These are phyloP conservation scores for Penicillium janthinellum DNA, from an alignment of 2,329 filamentous ascomycete genomes.

Conservation along the genomic window DNA sequence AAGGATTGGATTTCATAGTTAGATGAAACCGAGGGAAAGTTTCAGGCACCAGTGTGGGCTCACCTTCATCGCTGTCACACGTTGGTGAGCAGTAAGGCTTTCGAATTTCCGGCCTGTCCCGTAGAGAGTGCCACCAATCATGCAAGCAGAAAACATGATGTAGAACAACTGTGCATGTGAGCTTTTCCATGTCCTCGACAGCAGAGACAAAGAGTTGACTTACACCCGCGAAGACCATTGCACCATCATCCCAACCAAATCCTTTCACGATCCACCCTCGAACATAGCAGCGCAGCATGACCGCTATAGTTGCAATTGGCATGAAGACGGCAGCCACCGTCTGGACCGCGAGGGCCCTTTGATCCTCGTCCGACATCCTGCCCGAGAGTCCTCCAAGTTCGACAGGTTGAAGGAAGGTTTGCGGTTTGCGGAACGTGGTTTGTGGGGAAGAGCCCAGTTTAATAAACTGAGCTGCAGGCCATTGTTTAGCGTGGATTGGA, in stretches of 20 bases:
- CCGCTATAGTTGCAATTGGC: constrained; percentile 29
- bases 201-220: neutral
- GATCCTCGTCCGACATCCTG: constrained; percentile 23
- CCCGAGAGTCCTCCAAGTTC: neutral
- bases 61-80: constrained; percentile 33
- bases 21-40: neutral
- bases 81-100: constrained; percentile 17
- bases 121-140: constrained; percentile 34
- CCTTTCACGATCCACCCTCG: constrained; percentile 33
- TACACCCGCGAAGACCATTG: constrained; percentile 36
- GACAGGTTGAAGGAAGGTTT: neutral
- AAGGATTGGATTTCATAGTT: neutral
- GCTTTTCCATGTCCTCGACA: neutral
- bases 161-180: constrained; percentile 24
- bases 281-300: constrained; percentile 37
- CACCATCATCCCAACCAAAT: constrained; percentile 38
- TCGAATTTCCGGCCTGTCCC: constrained; percentile 32
- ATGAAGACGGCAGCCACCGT: constrained; percentile 33
- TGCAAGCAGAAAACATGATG: constrained; percentile 33
- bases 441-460: constrained; percentile 6
- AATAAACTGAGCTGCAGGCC: constrained; percentile 2
- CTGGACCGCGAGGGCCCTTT: constrained; percentile 28
- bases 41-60: neutral
- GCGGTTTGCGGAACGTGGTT: neutral
- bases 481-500: neutral